phyloP scores from a whole-genome alignment of 176 grass and related monocot genomes.

The Echinochloa phyllopogon region DNA sequence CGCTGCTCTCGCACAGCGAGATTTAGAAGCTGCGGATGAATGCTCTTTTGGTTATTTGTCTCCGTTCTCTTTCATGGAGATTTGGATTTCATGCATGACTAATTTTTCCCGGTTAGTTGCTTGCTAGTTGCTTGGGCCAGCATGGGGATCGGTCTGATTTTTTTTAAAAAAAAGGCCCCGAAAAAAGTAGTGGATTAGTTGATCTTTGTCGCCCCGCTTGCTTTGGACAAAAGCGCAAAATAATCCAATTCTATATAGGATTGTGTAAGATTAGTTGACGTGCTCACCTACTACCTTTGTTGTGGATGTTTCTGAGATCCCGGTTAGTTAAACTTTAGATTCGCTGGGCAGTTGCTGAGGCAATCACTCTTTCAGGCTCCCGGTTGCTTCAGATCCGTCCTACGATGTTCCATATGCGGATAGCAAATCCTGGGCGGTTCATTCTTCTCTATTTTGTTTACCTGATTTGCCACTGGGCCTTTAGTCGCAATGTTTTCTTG shows the following conservation, averaged over 20 bases:
- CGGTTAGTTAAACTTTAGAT: slow-evolving; percentile 30
- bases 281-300: neutral
- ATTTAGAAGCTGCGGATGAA: neutral
- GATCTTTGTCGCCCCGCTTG: neutral
- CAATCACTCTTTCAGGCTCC: slow-evolving; percentile 1
- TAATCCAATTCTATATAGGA: neutral
- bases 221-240: neutral
- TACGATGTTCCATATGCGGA: neutral
- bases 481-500: neutral
- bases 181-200: neutral
- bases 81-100: neutral
- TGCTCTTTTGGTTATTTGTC: neutral
- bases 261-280: neutral
- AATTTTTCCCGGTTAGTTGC: neutral
- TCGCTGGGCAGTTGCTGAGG: slow-evolving; percentile 15
- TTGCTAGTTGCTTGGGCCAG: slow-evolving; percentile 40
- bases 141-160: neutral
- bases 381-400: neutral
- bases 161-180: neutral
- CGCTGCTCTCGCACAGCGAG: neutral
- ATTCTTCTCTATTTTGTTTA: neutral
- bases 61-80: neutral
- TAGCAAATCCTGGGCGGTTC: neutral
- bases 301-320: neutral
- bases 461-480: neutral